Evolutionary conservation across 495 filamentous ascomycete species (phyloP).

Genomic region (Tuber microsphaerosporum): DNA sequence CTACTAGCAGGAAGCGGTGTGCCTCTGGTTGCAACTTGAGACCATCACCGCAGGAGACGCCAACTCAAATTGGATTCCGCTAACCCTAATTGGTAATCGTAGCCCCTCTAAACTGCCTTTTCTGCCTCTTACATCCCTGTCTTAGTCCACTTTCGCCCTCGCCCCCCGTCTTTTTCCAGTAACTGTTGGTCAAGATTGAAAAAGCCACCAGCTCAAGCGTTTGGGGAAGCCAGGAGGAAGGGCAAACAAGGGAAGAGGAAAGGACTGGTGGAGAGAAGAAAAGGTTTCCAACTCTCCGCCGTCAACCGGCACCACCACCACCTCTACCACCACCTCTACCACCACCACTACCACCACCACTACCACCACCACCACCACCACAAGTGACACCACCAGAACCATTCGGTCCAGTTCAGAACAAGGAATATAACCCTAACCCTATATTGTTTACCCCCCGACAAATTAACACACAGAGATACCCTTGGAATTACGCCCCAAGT

Average conservation of each 20-base stretch:
- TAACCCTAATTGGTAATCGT: conserved; percentile 34
- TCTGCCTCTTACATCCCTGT: conserved; percentile 23
- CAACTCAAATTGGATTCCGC: conserved; percentile 36
- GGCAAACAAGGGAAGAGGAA: background rate
- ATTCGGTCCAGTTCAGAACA: background rate
- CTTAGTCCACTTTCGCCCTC: conserved; percentile 30
- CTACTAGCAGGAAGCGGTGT: conserved; percentile 30
- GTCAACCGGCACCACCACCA: background rate
- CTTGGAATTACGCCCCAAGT: background rate
- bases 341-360: background rate
- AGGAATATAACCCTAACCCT: background rate
- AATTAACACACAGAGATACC: background rate
- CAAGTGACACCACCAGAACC: background rate
- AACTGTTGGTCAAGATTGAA: conserved; percentile 13
- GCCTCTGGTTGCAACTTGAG: conserved; percentile 30
- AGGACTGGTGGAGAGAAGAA: background rate
- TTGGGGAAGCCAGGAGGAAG: background rate
- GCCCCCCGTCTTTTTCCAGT: conserved; percentile 22
- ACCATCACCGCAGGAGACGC: conserved; percentile 26
- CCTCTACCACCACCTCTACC: background rate
- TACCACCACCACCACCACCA: conserved; percentile 1
- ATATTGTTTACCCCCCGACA: background rate
- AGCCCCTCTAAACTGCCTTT: conserved; percentile 34
- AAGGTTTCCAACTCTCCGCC: background rate
- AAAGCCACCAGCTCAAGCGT: conserved; percentile 2